These are phyloP conservation scores for Periconia macrospinosa DNA, from an alignment of 2,329 filamentous ascomycete species.

Conservation along the genomic window DNA sequence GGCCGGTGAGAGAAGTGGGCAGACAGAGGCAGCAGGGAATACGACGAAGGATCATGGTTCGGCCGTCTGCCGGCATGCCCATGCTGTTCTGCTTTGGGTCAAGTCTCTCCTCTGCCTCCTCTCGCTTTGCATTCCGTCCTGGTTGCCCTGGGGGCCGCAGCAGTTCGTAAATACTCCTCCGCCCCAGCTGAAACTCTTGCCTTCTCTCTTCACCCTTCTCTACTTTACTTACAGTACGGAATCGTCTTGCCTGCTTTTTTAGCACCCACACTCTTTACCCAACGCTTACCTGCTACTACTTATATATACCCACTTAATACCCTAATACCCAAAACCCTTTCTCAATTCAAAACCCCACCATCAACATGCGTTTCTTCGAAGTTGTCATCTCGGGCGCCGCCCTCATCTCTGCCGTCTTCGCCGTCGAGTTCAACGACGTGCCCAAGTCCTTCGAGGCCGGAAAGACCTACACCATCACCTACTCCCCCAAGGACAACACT, in stretches of 20 bases:
- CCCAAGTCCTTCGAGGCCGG: conserved; percentile 54
- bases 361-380: conserved; percentile 56
- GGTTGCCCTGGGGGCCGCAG: conserved; percentile 21
- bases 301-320: conserved; percentile 13
- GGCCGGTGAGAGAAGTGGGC: conserved; percentile 3
- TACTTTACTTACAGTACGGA: background rate
- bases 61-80: conserved; percentile 1
- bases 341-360: conserved; percentile 3
- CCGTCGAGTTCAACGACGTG: conserved; percentile 54
- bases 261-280: conserved; percentile 31
- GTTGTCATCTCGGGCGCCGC: conserved; percentile 49
- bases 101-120: conserved; percentile 3
- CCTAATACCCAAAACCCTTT: conserved; percentile 13
- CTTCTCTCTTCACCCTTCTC: conserved; percentile 15
- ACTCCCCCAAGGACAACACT: conserved; percentile 47
- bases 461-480: conserved; percentile 52
- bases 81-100: background rate
- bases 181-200: conserved; percentile 16
- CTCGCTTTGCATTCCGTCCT: conserved; percentile 36
- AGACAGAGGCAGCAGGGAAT: too few relatives aligned
- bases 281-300: background rate
- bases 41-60: conserved; percentile 1
- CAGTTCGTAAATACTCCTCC: conserved; percentile 25
- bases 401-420: conserved; percentile 46
- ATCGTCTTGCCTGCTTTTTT: conserved; percentile 15